Evolutionary conservation across 257 asterid species (phyloP).

Genomic region (Solanum pinnatisectum): DNA sequence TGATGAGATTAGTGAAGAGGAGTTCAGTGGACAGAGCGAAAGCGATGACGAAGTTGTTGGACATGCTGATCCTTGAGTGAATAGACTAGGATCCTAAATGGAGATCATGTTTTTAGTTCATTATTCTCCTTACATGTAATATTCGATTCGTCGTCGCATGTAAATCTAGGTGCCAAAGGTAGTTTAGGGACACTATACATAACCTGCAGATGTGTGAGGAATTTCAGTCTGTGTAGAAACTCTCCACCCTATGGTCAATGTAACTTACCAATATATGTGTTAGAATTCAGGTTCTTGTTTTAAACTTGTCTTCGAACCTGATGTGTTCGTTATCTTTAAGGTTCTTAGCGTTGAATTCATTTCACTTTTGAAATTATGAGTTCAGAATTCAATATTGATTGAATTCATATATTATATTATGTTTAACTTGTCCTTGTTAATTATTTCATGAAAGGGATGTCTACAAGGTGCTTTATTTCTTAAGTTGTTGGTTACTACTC

Average conservation of each 20-base stretch:
- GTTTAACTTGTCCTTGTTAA: neutral
- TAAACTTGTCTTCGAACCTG: neutral
- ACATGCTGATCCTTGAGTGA: constrained; percentile 34
- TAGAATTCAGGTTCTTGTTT: neutral
- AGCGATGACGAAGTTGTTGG: constrained; percentile 62
- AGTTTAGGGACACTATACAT: neutral
- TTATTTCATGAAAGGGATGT: neutral
- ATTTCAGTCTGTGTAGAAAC: neutral
- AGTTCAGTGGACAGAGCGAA: constrained; percentile 28
- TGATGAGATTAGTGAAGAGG: constrained; percentile 38
- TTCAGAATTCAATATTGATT: neutral
- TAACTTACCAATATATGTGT: neutral
- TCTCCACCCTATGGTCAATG: neutral
- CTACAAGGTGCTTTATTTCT: neutral
- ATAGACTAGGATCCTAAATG: neutral
- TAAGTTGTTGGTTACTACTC: neutral
- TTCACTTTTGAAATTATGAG: neutral
- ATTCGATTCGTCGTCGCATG: neutral
- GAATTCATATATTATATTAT: neutral
- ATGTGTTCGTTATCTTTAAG: neutral
- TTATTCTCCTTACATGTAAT: neutral
- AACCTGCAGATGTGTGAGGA: neutral
- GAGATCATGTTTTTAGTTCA: neutral
- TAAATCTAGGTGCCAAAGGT: neutral
- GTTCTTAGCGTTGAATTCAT: neutral